phyloP scores from a whole-genome alignment of 2,329 filamentous ascomycete species.

The Ophiostoma perfectum region DNA sequence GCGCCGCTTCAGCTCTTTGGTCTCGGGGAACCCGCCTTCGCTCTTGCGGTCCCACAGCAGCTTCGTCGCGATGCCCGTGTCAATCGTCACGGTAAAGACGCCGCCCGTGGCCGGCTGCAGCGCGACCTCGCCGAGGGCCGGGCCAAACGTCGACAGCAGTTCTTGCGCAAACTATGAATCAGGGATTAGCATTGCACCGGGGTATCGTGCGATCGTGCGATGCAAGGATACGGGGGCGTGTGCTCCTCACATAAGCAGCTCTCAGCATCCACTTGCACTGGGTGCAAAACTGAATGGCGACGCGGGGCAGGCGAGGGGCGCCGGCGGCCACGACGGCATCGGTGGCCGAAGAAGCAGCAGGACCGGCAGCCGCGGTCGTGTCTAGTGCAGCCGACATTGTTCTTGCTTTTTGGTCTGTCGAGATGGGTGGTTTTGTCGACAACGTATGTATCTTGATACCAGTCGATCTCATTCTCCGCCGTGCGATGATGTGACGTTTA shows the following conservation, averaged over 20 bases:
- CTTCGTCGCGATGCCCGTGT: slow-evolving; percentile 18
- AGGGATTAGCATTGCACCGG: too few species aligned
- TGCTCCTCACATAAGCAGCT: slow-evolving; percentile 67
- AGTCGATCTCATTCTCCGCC: too few species aligned
- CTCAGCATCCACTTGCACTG: slow-evolving; percentile 87
- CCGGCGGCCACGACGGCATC: slow-evolving; percentile 27
- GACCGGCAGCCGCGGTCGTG: slow-evolving; percentile 9
- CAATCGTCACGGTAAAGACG: slow-evolving; percentile 61
- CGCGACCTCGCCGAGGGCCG: slow-evolving; percentile 76
- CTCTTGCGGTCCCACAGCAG: slow-evolving; percentile 81
- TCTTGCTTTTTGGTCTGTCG: background rate
- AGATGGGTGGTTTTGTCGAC: background rate
- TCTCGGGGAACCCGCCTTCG: slow-evolving; percentile 89
- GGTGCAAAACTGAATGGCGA: slow-evolving; percentile 88
- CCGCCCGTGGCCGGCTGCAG: slow-evolving; percentile 82
- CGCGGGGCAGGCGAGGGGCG: slow-evolving; percentile 54
- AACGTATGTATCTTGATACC: background rate
- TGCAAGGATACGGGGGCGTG: too few species aligned
- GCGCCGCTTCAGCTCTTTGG: slow-evolving; percentile 80
- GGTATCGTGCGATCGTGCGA: too few species aligned
- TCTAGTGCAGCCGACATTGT: slow-evolving; percentile 1
- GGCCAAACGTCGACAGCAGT: slow-evolving; percentile 86
- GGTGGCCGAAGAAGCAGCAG: background rate
- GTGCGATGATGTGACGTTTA: background rate
- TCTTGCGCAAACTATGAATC: slow-evolving; percentile 76